These are phyloP conservation scores for Coemansia sp. DNA, from an alignment of 192 early-diverging fungal genomes.

Conservation along the genomic window DNA sequence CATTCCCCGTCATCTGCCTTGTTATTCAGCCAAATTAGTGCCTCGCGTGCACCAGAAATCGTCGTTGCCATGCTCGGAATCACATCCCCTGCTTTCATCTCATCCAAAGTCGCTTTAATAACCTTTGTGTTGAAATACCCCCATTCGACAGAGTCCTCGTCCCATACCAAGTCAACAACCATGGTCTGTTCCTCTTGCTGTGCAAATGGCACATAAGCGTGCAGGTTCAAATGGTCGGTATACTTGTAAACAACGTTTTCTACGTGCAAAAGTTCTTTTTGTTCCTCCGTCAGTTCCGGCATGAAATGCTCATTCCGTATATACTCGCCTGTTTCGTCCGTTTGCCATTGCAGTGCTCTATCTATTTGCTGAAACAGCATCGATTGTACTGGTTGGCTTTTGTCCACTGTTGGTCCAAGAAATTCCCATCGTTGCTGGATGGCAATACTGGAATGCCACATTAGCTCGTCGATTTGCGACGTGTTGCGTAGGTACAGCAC, in stretches of 20 bases:
- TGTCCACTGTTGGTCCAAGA: conserved; percentile 24
- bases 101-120: background rate
- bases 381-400: background rate
- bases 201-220: conserved; percentile 35
- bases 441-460: conserved; percentile 17
- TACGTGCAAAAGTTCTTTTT: conserved; percentile 22
- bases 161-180: conserved; percentile 29
- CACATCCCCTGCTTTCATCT: background rate
- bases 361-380: conserved; percentile 13
- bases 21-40: background rate
- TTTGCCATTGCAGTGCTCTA: conserved; percentile 14
- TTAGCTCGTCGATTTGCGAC: conserved; percentile 43
- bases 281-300: conserved; percentile 41
- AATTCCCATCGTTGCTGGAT: conserved; percentile 51
- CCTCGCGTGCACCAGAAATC: background rate
- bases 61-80: background rate
- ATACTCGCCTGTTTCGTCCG: conserved; percentile 20
- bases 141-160: conserved; percentile 16
- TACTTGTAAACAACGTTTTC: conserved; percentile 17
- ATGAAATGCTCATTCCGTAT: conserved; percentile 40
- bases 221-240: conserved; percentile 6
- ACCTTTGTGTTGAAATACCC: conserved; percentile 23
- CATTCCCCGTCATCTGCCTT: background rate
- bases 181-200: background rate
- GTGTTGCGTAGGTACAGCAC: conserved; percentile 29